Percentiles rank a stretch among this genome's conserved stretches.
Conservation (phyloP, 1,284 basidiomycete genomes). For the Tilletiaria anomala region DNA sequence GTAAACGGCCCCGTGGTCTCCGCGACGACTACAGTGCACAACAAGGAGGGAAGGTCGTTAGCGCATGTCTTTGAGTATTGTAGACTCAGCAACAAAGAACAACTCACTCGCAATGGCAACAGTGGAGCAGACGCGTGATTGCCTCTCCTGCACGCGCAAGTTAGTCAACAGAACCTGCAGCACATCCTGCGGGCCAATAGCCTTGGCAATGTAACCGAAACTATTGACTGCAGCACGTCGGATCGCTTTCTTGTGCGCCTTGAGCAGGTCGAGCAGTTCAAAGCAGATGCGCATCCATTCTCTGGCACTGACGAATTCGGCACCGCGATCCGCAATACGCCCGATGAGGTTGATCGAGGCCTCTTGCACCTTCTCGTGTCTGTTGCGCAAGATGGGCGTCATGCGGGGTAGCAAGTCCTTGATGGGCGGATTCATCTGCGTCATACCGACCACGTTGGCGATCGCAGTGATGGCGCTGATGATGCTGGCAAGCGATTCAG, state of each 20-base stretch:
- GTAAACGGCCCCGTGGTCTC: conserved; percentile 98
- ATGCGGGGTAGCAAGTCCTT: conserved; percentile 96
- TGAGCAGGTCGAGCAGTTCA: conserved; percentile 87
- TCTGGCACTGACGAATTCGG: conserved; percentile 91
- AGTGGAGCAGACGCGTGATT: conserved; percentile 94
- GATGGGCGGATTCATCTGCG: conserved; percentile 98
- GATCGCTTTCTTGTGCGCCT: conserved; percentile 98
- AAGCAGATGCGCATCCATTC: conserved; percentile 99
- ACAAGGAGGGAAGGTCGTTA: not conserved
- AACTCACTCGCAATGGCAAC: conserved; percentile 62
- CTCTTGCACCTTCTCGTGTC: conserved; percentile 99
- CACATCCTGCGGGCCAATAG: conserved; percentile 96
- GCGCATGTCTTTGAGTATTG: not conserved
- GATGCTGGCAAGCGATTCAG: conserved; percentile 88
- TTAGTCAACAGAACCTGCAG: conserved; percentile 91
- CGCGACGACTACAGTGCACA: too few species aligned
- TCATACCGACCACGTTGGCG: conserved; percentile 99
- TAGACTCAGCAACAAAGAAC: not conserved
- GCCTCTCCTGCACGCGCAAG: conserved; percentile 92
- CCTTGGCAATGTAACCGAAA: conserved; percentile 98
- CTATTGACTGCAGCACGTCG: conserved; percentile 97
- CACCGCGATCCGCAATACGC: conserved; percentile 96
- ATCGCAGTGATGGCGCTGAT: conserved; percentile 97
- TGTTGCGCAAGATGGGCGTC: conserved; percentile 96
- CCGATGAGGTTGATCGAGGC: conserved; percentile 99